Evolutionary conservation across 352 stramenopile genomes (phyloP).

Genomic region (Aphanomyces invadans): DNA sequence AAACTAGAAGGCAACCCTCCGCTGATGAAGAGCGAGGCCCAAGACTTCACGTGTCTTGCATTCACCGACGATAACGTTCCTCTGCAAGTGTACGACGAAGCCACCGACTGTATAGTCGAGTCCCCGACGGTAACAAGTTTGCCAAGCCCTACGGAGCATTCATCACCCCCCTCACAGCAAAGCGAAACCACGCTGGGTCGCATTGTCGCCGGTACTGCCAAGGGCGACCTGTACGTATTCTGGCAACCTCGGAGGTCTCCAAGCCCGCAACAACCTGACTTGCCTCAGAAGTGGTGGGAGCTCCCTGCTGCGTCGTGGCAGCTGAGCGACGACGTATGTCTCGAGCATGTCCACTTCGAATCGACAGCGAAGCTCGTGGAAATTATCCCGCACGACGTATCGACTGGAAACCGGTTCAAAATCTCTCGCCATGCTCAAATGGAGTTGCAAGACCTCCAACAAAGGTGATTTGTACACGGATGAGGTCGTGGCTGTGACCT

Average conservation of each 20-base stretch:
- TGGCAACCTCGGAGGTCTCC: constrained; percentile 43
- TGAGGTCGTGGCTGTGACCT: neutral
- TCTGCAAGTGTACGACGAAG: constrained; percentile 48
- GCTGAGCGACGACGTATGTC: constrained; percentile 44
- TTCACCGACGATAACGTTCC: constrained; percentile 66
- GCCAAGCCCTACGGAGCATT: too few relatives aligned
- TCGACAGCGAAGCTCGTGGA: constrained; percentile 49
- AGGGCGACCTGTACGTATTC: constrained; percentile 62
- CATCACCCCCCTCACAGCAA: constrained; percentile 18
- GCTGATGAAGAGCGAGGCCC: constrained; percentile 59
- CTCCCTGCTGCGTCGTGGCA: constrained; percentile 54
- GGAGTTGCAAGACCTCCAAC: constrained; percentile 48
- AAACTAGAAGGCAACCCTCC: constrained; percentile 66
- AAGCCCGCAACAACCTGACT: constrained; percentile 26
- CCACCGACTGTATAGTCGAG: constrained; percentile 36
- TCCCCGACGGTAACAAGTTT: constrained; percentile 2
- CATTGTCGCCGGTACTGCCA: constrained; percentile 52
- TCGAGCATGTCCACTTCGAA: constrained; percentile 56
- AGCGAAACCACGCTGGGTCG: constrained; percentile 53
- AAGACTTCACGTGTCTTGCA: constrained; percentile 58
- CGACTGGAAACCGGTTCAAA: constrained; percentile 62
- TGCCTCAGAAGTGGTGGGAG: constrained; percentile 65
- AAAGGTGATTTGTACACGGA: constrained; percentile 33
- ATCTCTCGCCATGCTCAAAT: constrained; percentile 41
- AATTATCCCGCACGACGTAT: constrained; percentile 49